phyloP scores from a whole-genome alignment of 129 eudicot genomes.

The Solidago caesia region DNA sequence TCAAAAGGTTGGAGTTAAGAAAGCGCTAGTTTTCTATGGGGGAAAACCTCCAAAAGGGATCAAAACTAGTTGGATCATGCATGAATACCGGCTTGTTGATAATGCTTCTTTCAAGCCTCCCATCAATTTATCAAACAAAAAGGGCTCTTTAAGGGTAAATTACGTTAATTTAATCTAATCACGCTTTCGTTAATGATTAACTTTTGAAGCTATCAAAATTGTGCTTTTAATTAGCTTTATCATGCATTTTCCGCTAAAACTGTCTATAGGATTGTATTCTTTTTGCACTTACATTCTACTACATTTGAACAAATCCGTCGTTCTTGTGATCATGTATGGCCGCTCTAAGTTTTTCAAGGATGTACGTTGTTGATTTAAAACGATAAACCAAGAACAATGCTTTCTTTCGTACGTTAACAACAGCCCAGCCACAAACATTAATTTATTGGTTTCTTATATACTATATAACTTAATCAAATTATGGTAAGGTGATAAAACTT shows the following conservation, averaged over 20 bases:
- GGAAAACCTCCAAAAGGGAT: conserved; percentile 71
- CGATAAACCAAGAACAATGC: background rate
- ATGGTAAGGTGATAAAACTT: too few relatives aligned
- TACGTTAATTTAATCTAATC: background rate
- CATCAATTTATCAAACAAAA: conserved; percentile 27
- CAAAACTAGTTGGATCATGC: conserved; percentile 67
- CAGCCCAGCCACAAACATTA: too few relatives aligned
- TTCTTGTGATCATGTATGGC: background rate
- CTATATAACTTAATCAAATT: too few relatives aligned
- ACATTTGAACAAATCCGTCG: background rate
- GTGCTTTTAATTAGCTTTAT: background rate
- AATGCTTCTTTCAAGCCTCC: conserved; percentile 35
- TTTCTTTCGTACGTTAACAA: too few relatives aligned
- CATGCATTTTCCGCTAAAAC: background rate
- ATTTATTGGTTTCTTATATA: too few relatives aligned
- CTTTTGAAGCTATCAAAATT: background rate
- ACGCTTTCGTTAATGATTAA: background rate
- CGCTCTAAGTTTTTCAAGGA: background rate
- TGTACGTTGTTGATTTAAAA: background rate
- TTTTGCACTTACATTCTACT: background rate
- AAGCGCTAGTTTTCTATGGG: conserved; percentile 58
- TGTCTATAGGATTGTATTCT: background rate
- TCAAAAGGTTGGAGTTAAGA: conserved; percentile 54
- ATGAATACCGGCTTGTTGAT: conserved; percentile 51
- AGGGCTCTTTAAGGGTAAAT: conserved; percentile 35